Evolutionary conservation across 495 filamentous ascomycete species (phyloP).

Genomic region (Hypoxylon trugodes): DNA sequence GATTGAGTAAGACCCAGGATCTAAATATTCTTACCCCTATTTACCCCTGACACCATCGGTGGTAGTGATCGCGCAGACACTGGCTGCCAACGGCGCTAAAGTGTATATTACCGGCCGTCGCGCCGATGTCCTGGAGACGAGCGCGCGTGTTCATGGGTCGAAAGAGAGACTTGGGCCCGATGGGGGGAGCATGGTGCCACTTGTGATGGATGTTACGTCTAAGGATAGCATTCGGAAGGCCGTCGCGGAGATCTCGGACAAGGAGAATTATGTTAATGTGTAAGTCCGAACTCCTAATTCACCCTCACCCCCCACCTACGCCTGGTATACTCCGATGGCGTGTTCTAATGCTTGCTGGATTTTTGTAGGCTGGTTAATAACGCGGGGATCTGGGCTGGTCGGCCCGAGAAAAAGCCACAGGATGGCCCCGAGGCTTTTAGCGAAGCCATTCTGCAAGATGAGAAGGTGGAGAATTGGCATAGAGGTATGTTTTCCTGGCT

Average conservation of each 20-base stretch:
- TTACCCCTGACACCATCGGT: neutral
- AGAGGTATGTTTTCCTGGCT: conserved; percentile 50
- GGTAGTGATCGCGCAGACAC: conserved; percentile 76
- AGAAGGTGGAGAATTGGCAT: conserved; percentile 62
- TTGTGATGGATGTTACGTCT: conserved; percentile 78
- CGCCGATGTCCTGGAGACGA: conserved; percentile 60
- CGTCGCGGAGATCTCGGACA: conserved; percentile 67
- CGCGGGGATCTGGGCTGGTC: conserved; percentile 69
- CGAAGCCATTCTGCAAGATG: conserved; percentile 47
- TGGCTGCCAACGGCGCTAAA: conserved; percentile 79
- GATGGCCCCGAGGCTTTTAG: conserved; percentile 37
- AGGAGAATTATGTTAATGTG: conserved; percentile 72
- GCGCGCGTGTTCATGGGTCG: conserved; percentile 52
- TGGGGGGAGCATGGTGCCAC: conserved; percentile 59
- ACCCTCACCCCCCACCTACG: conserved; percentile 41
- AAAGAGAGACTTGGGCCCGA: conserved; percentile 41
- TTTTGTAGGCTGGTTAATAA: conserved; percentile 78
- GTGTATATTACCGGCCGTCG: conserved; percentile 86
- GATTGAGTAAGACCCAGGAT: conserved; percentile 49
- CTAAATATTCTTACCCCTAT: neutral
- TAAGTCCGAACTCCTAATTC: conserved; percentile 55
- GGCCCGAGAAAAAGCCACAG: conserved; percentile 1
- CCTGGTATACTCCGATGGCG: conserved; percentile 21
- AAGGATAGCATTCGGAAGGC: conserved; percentile 73
- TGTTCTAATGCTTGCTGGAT: conserved; percentile 35